Base-by-base conservation (phyloP, 1,284 basidiomycete species). In the Cryptococcus sp. region DNA sequence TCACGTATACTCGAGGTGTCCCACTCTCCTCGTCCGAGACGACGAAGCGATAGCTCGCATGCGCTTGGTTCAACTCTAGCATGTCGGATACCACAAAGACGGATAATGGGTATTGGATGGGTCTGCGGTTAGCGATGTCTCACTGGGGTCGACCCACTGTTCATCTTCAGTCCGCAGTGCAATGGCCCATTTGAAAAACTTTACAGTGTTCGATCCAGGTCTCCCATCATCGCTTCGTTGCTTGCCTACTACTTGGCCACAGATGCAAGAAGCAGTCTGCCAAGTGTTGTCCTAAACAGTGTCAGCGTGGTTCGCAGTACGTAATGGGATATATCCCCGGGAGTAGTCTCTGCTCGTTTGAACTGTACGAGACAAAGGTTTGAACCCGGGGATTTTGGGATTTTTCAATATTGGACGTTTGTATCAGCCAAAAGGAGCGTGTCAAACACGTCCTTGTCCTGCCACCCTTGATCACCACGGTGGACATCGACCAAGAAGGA, bases 41-140 rank as follows among this genome's bases (percentile, higher is more conserved):
- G 46, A 92, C 83, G 69, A 95, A 94, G 7, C 91, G 87, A 76
- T 93, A 91, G 0, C 89, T 88, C 2, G 91, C 92, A 72, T 94
- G 91, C 0, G 92, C 91, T 54, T 89, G 87, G 1, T 89, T 87
- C 55, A 89, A 86, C 71, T 93, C 92, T 46, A 84, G 83, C 89
- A 94, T 89, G 69, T 93, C 90, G 62, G 89, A 86, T 13, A 91
- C 83, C 23, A 93, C 84, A 76, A 89, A 93, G 15, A 89, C 88
- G 1, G 89, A 89, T 22, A 93, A 80, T 0, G 90, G 89, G 46
- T 89, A 83, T 62, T 82, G 83, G 2, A 81, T 70, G 0, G 82
- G 82, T 57, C 89, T 91, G 59, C 41, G 17, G 25, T 54, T 16
- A 55, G 52, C 49, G 4, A 46, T 17, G 19, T 10, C 43, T 39